phyloP scores from a whole-genome alignment of 2,329 filamentous ascomycete species.

The Ambrosiella beaveri region DNA sequence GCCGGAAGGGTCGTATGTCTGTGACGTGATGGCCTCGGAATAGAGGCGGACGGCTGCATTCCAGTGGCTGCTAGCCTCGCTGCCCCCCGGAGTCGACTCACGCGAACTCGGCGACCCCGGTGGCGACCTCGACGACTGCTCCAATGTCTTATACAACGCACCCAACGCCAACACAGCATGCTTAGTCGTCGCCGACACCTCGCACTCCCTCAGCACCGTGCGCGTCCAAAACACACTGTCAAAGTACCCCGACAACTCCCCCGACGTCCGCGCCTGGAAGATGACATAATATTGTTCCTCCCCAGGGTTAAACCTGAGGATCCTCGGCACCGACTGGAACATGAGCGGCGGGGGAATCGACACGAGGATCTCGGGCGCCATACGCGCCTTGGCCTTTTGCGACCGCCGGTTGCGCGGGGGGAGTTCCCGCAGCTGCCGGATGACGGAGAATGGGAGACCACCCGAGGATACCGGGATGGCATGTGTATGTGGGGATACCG shows the following conservation, averaged over 20 bases:
- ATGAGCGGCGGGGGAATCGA: conserved; percentile 8
- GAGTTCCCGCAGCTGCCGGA: neutral
- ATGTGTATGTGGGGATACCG: neutral
- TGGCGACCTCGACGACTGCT: conserved; percentile 36
- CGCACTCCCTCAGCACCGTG: conserved; percentile 45
- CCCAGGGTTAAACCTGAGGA: conserved; percentile 13
- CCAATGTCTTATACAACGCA: conserved; percentile 48
- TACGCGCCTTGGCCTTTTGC: neutral
- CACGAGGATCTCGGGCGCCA: neutral
- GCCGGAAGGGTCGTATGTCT: conserved; percentile 29
- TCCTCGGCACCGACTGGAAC: conserved; percentile 2
- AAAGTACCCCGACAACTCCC: conserved; percentile 49
- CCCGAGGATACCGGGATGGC: neutral
- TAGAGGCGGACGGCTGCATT: conserved; percentile 44
- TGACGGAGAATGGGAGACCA: neutral
- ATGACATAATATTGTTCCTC: conserved; percentile 45
- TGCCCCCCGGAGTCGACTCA: conserved; percentile 3
- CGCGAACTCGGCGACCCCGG: conserved; percentile 27
- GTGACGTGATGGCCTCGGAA: conserved; percentile 34
- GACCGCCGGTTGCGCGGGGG: neutral
- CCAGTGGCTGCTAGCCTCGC: conserved; percentile 32
- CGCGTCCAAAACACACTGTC: conserved; percentile 48
- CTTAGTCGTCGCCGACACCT: conserved; percentile 41
- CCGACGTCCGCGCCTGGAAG: conserved; percentile 43
- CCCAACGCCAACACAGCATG: conserved; percentile 50